phyloP scores from a whole-genome alignment of 768 basidiomycete genomes.

The Guyanaporus albipodus region DNA sequence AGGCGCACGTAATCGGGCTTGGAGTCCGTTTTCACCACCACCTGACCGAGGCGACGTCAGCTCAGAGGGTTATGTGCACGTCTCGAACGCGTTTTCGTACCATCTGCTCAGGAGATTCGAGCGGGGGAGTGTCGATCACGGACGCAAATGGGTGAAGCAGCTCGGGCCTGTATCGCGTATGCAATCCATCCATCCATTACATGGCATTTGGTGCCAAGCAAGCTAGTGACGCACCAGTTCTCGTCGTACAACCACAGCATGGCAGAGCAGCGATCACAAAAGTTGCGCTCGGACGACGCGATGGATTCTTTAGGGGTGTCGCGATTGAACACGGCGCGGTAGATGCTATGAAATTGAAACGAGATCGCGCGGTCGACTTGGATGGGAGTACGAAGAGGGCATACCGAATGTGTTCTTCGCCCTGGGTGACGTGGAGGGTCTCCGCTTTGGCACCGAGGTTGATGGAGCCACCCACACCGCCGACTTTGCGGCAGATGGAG shows the following conservation, averaged over 20 bases:
- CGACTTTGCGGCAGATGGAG: constrained; percentile 70
- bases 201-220: background rate
- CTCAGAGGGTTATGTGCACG: no score
- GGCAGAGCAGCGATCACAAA: constrained; percentile 58
- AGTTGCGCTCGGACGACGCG: constrained; percentile 55
- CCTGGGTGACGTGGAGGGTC: constrained; percentile 48
- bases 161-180: constrained; percentile 55
- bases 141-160: constrained; percentile 66
- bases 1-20: constrained; percentile 59
- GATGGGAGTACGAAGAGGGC: background rate
- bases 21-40: constrained; percentile 43
- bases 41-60: constrained; percentile 26
- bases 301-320: constrained; percentile 46
- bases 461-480: constrained; percentile 60
- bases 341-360: constrained; percentile 37
- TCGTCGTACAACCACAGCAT: constrained; percentile 67
- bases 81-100: no score
- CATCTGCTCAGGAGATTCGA: constrained; percentile 48
- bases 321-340: constrained; percentile 58
- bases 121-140: constrained; percentile 58
- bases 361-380: background rate
- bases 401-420: constrained; percentile 53
- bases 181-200: background rate
- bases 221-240: constrained; percentile 39
- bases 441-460: constrained; percentile 57